Evolutionary conservation across 75 land plant genomes (phyloP).

Genomic region (Picea sitchensis): DNA sequence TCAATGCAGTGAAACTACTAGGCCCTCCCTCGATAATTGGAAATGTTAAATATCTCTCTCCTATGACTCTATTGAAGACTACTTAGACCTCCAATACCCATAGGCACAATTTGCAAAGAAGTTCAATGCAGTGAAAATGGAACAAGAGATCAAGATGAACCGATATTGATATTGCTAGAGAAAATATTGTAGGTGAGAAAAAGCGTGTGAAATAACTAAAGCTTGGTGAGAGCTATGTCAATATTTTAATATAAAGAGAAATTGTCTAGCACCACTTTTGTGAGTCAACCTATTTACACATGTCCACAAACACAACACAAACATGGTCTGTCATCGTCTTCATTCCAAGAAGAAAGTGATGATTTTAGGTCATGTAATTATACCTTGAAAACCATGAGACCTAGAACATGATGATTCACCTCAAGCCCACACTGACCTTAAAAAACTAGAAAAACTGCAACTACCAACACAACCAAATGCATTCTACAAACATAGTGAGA

Average conservation of each 20-base stretch:
- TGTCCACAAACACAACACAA: constrained; percentile 51
- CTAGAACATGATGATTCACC: constrained; percentile 84
- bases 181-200: constrained; percentile 64
- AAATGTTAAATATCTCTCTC: too few species aligned
- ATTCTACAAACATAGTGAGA: too few species aligned
- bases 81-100: too few species aligned
- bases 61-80: too few species aligned
- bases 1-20: too few species aligned
- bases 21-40: too few species aligned
- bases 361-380: constrained; percentile 57
- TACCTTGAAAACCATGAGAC: constrained; percentile 85
- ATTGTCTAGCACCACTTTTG: constrained; percentile 51
- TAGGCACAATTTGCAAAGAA: too few species aligned
- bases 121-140: not conserved
- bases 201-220: constrained; percentile 45
- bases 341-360: constrained; percentile 67
- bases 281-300: constrained; percentile 61
- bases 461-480: too few species aligned
- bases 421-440: not conserved
- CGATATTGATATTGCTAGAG: constrained; percentile 31
- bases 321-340: constrained; percentile 59
- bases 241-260: constrained; percentile 64
- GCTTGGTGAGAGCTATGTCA: constrained; percentile 61
- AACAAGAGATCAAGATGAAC: constrained; percentile 36
- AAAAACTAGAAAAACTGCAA: too few species aligned